Conservation (phyloP, 23 red algal genomes). For the Gracilariopsis chorda region DNA sequence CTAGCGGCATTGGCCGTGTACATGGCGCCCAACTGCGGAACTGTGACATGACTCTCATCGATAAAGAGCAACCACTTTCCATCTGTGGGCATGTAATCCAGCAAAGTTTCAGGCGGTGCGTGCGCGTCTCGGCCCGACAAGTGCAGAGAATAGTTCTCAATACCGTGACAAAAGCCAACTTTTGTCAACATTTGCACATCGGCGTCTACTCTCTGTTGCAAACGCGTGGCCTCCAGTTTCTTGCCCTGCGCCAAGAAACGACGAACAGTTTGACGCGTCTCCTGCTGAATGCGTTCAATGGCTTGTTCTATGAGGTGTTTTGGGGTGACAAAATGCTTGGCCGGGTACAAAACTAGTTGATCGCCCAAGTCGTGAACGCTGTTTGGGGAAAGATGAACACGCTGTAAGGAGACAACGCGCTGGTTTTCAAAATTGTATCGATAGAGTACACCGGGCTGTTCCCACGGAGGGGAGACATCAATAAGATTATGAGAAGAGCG, state of each 20-base stretch:
- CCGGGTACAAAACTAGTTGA: constrained; percentile 77
- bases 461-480: constrained; percentile 69
- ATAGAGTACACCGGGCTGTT: constrained; percentile 50
- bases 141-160: constrained; percentile 87
- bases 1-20: constrained; percentile 68
- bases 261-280: constrained; percentile 7
- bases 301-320: constrained; percentile 61
- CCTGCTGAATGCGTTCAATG: constrained; percentile 49
- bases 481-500: neutral
- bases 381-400: neutral
- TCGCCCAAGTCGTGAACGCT: constrained; percentile 2
- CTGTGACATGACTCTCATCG: constrained; percentile 88
- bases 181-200: constrained; percentile 82
- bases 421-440: constrained; percentile 23
- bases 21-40: constrained; percentile 87
- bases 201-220: constrained; percentile 46
- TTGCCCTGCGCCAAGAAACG: constrained; percentile 48
- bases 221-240: constrained; percentile 58
- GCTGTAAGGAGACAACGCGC: neutral
- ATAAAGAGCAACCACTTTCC: constrained; percentile 80
- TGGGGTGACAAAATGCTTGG: constrained; percentile 81
- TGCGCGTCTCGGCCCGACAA: constrained; percentile 27
- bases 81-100: constrained; percentile 77
- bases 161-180: constrained; percentile 77
- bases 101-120: constrained; percentile 60